Conservation (phyloP, 129 eudicot species). For the Helianthus annuus region DNA sequence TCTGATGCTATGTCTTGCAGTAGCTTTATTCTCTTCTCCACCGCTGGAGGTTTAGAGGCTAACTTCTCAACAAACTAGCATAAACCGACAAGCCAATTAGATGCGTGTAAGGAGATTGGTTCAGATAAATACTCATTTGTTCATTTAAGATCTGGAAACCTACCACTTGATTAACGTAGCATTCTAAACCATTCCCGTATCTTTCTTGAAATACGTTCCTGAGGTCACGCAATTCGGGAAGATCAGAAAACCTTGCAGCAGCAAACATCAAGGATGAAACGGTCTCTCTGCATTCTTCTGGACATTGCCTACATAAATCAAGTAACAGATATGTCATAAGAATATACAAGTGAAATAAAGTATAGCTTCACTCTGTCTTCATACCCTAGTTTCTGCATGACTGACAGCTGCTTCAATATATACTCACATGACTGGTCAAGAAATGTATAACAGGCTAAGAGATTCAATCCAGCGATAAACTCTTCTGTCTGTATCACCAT, state of each 20-base stretch:
- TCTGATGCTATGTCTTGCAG: constrained; percentile 84
- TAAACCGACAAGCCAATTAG: constrained; percentile 31
- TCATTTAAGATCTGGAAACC: constrained; percentile 5
- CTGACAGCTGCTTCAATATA: constrained; percentile 68
- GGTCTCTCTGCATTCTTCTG: constrained; percentile 92
- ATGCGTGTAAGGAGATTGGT: background rate
- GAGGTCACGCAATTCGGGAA: constrained; percentile 92
- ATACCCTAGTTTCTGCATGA: constrained; percentile 88
- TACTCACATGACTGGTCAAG: constrained; percentile 82
- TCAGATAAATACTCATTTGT: background rate
- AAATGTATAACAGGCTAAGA: constrained; percentile 70
- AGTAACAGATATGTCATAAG: background rate
- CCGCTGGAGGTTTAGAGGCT: constrained; percentile 63
- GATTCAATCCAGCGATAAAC: constrained; percentile 60
- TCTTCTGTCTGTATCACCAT: constrained; percentile 80
- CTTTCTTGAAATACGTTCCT: constrained; percentile 81
- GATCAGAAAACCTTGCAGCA: constrained; percentile 96
- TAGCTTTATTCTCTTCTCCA: constrained; percentile 64
- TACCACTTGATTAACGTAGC: constrained; percentile 82
- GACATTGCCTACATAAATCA: constrained; percentile 73
- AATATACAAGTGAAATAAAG: background rate
- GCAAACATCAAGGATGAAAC: constrained; percentile 91
- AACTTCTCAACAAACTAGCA: constrained; percentile 76
- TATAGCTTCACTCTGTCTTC: constrained; percentile 20
- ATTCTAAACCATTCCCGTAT: constrained; percentile 80